Percentiles rank a stretch among this genome's conserved stretches.
Evolutionary conservation across 345 rosid species (phyloP).

Genomic region (Sisymbrium irio): DNA sequence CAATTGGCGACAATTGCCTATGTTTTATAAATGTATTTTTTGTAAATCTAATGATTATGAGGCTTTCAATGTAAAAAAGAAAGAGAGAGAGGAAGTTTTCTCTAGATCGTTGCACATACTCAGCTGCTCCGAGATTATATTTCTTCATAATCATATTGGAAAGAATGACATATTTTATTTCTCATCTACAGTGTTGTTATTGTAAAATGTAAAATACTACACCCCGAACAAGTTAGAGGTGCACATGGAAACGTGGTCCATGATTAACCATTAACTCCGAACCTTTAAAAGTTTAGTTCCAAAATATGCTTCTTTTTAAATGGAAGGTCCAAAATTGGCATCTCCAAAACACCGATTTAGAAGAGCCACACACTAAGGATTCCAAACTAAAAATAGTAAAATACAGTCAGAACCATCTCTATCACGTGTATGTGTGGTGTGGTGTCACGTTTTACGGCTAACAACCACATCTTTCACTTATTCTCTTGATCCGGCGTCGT

Average conservation of each 20-base stretch:
- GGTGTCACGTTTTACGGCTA: conserved; percentile 8
- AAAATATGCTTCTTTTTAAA: conserved; percentile 6
- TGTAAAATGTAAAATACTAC: too few species aligned
- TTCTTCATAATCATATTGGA: too few species aligned
- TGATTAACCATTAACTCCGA: background rate
- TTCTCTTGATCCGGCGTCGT: background rate
- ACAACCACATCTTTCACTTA: conserved; percentile 15
- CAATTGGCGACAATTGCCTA: too few species aligned
- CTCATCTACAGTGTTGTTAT: too few species aligned
- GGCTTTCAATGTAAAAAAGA: too few species aligned
- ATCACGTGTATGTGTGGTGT: background rate
- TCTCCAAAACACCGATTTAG: background rate
- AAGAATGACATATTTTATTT: too few species aligned
- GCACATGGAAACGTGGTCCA: conserved; percentile 3
- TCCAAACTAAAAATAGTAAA: background rate
- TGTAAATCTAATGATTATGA: too few species aligned
- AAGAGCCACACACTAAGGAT: conserved; percentile 15
- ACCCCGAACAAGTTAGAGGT: background rate
- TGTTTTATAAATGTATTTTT: too few species aligned
- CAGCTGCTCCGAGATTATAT: too few species aligned
- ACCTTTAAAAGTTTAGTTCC: background rate
- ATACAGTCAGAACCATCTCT: background rate
- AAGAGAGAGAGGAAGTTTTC: too few species aligned
- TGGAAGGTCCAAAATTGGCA: background rate
- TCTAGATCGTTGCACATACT: too few species aligned